Conservation (phyloP, 495 filamentous ascomycete genomes). For the Beverwykella pulmonaria region DNA sequence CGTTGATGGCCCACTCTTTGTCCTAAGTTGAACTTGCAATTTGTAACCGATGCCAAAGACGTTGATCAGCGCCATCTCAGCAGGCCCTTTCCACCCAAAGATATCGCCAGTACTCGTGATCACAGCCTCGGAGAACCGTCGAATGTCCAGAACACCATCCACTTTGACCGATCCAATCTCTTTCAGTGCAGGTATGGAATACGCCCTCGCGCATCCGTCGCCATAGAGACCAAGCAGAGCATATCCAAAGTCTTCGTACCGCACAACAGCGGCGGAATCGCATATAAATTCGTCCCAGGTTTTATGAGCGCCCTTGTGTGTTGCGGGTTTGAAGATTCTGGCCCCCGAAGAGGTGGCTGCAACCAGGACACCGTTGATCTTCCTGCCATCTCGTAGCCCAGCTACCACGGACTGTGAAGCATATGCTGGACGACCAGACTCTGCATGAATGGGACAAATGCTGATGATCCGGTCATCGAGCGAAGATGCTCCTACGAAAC, state of each 20-base stretch:
- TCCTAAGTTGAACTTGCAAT: slow-evolving; percentile 48
- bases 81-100: slow-evolving; percentile 86
- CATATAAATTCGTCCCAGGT: slow-evolving; percentile 81
- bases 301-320: slow-evolving; percentile 83
- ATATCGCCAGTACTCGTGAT: slow-evolving; percentile 78
- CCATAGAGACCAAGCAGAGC: slow-evolving; percentile 83
- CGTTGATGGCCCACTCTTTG: too few relatives aligned
- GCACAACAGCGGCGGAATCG: slow-evolving; percentile 72
- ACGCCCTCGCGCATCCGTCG: slow-evolving; percentile 75
- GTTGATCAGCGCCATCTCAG: slow-evolving; percentile 76
- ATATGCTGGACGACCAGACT: slow-evolving; percentile 71
- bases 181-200: slow-evolving; percentile 81
- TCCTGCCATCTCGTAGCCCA: slow-evolving; percentile 67
- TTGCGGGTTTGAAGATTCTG: slow-evolving; percentile 82
- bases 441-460: slow-evolving; percentile 75
- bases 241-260: slow-evolving; percentile 70
- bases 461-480: slow-evolving; percentile 74
- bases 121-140: slow-evolving; percentile 64
- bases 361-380: slow-evolving; percentile 71
- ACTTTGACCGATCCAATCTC: slow-evolving; percentile 73
- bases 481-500: slow-evolving; percentile 65
- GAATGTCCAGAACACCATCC: slow-evolving; percentile 67
- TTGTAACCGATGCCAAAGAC: slow-evolving; percentile 74
- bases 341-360: slow-evolving; percentile 72
- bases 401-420: slow-evolving; percentile 74